Base-by-base conservation (phyloP, 352 stramenopile genomes). In the Pilasporangium apinafurcum region DNA sequence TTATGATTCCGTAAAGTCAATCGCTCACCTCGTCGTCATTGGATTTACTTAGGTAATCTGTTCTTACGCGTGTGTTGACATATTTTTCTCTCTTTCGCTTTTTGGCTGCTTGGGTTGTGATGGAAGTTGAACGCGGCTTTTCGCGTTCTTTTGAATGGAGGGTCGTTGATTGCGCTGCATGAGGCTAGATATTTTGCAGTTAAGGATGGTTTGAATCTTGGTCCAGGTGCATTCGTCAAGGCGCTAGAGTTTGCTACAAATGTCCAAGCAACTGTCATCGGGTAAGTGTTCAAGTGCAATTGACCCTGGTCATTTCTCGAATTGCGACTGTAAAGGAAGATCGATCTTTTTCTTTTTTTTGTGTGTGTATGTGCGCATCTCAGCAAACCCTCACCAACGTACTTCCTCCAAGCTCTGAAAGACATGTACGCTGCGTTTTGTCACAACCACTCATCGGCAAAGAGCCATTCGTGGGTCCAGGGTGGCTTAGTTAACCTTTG, bases 81-180 rank as follows among this genome's bases (percentile, higher is more conserved):
- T n/a, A n/a, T n/a, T n/a, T n/a, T n/a, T n/a, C n/a, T n/a, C n/a
- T n/a, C n/a, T n/a, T n/a, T n/a, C n/a, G n/a, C n/a, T n/a, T n/a
- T n/a, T n/a, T n/a, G n/a, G n/a, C n/a, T n/a, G n/a, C 31, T 16
- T 20, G 12, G 4, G 41, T 5, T 27, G 12, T 8, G 6, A 17
- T 6, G 6, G 21, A 32, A 84, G 68, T 44, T 84, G 3, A 84
- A 84, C 17, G 53, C 74, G 29, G 68, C 65, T 28, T 82, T 84
- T 37, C 65, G 61, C 10, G 45, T 82, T 27, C 48, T 84, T 5
- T 41, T 80, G 7, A 56, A 67, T 17, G 62, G 68, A 17, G 71
- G 71, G n/a, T 46, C 42, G 8, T 37, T 84, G 22, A 80, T 84
- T 25, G 71, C 71, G 20, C 52, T 82, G 0, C 70, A 82, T 34